Percentiles rank a stretch among this genome's conserved stretches.
Evolutionary conservation across 495 filamentous ascomycete genomes (phyloP).

Genomic region (Penicillium crystallinum): DNA sequence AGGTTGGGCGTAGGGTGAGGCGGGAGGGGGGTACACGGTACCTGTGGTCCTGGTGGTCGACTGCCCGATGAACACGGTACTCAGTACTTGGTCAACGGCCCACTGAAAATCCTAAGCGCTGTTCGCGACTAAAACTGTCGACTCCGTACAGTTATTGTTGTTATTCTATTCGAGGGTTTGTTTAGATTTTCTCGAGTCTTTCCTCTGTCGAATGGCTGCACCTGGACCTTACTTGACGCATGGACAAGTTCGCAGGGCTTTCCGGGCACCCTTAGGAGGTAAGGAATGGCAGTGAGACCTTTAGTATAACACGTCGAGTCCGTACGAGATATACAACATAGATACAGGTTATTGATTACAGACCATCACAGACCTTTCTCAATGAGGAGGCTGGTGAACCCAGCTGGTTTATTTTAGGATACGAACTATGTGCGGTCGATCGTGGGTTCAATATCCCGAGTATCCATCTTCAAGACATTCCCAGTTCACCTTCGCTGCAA

Average conservation of each 20-base stretch:
- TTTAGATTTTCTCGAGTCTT: slow-evolving; percentile 25
- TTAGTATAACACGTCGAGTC: not conserved
- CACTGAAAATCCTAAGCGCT: slow-evolving; percentile 16
- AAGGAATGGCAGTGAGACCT: not conserved
- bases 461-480: not conserved
- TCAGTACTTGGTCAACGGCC: slow-evolving; percentile 11
- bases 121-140: slow-evolving; percentile 13
- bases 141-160: no score
- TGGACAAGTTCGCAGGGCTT: not conserved
- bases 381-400: slow-evolving; percentile 1
- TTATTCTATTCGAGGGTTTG: no score
- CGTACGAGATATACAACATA: not conserved
- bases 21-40: slow-evolving; percentile 14
- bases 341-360: no score
- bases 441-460: not conserved
- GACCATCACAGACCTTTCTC: not conserved
- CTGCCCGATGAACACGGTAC: slow-evolving; percentile 3
- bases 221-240: slow-evolving; percentile 25
- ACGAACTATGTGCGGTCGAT: slow-evolving; percentile 4
- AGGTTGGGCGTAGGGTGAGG: slow-evolving; percentile 20
- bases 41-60: not conserved
- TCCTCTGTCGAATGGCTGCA: slow-evolving; percentile 11
- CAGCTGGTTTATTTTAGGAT: not conserved
- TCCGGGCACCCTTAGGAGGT: not conserved
- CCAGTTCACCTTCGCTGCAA: slow-evolving; percentile 5